phyloP scores from a whole-genome alignment of 192 early-diverging fungal genomes.

The Coemansia sp. region DNA sequence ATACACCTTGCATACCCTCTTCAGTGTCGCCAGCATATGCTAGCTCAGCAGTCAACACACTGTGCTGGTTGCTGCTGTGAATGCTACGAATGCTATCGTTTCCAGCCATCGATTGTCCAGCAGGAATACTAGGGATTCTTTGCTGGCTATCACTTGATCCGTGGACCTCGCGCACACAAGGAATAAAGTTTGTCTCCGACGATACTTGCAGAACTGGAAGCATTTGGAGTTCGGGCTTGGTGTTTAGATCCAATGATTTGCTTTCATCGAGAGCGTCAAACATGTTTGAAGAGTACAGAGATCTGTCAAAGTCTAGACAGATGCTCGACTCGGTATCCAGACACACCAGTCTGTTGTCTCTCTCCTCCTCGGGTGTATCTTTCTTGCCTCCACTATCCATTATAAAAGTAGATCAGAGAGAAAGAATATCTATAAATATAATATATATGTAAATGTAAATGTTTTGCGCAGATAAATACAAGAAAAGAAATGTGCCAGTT shows the following conservation, averaged over 20 bases:
- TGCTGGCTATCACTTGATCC: conserved; percentile 44
- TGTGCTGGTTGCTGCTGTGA: conserved; percentile 10
- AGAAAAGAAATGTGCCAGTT: too few relatives aligned
- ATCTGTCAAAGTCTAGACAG: conserved; percentile 28
- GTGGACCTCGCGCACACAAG: conserved; percentile 24
- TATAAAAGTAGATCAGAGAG: too few relatives aligned
- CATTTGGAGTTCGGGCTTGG: conserved; percentile 5
- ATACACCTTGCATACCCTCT: conserved; percentile 1
- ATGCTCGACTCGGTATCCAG: conserved; percentile 38
- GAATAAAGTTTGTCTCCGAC: conserved; percentile 24
- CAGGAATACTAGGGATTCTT: not conserved
- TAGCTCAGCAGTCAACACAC: conserved; percentile 32
- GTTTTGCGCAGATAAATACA: too few relatives aligned
- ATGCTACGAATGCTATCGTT: not conserved
- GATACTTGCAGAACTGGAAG: conserved; percentile 6
- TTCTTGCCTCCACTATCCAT: conserved; percentile 7
- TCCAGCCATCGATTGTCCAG: not conserved
- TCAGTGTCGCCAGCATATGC: conserved; percentile 5
- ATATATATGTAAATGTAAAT: too few relatives aligned
- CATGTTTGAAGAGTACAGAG: conserved; percentile 5
- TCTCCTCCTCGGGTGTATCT: conserved; percentile 2
- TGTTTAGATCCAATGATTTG: not conserved
- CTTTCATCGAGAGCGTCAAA: conserved; percentile 1
- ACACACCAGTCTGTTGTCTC: conserved; percentile 17
- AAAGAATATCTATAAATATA: too few relatives aligned